A percentile compares a stretch with the other conserved stretches of the same genome.
Evolutionary conservation across 352 stramenopile genomes (phyloP).

Genomic region (Globisporangium emineosum): DNA sequence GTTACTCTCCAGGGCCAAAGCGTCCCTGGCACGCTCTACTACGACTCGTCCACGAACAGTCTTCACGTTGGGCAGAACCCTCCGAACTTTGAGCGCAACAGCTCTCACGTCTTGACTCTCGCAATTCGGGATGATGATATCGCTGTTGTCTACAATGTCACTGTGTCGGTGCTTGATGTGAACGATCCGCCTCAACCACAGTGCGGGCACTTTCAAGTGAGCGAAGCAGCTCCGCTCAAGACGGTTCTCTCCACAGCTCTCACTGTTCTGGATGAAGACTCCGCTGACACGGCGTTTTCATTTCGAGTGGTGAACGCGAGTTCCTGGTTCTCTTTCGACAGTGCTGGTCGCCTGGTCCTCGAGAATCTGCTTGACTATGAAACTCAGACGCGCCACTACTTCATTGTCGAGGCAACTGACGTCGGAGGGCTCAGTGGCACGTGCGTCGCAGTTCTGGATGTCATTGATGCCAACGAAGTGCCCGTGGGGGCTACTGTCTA

Average conservation of each 20-base stretch:
- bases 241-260: constrained; percentile 16
- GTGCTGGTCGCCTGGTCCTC: constrained; percentile 26
- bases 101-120: constrained; percentile 7
- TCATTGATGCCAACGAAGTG: constrained; percentile 39
- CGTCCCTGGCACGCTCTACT: constrained; percentile 39
- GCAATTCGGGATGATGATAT: constrained; percentile 1
- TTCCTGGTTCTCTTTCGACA: constrained; percentile 31
- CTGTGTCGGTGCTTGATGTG: constrained; percentile 17
- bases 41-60: constrained; percentile 29
- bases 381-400: constrained; percentile 21
- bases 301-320: constrained; percentile 23
- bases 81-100: constrained; percentile 36
- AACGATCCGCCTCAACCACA: constrained; percentile 27
- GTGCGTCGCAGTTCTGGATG: constrained; percentile 33
- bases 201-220: constrained; percentile 17
- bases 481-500: constrained; percentile 28
- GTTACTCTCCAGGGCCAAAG: constrained; percentile 31
- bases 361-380: constrained; percentile 39
- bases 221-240: constrained; percentile 24
- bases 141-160: constrained; percentile 12
- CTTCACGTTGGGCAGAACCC: constrained; percentile 29
- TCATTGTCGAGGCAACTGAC: constrained; percentile 34
- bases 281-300: constrained; percentile 17
- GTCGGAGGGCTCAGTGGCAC: constrained; percentile 26
- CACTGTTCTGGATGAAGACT: constrained; percentile 29